Evolutionary conservation across 164 flowering plant species (phyloP).

Genomic region (Platanus orientalis): DNA sequence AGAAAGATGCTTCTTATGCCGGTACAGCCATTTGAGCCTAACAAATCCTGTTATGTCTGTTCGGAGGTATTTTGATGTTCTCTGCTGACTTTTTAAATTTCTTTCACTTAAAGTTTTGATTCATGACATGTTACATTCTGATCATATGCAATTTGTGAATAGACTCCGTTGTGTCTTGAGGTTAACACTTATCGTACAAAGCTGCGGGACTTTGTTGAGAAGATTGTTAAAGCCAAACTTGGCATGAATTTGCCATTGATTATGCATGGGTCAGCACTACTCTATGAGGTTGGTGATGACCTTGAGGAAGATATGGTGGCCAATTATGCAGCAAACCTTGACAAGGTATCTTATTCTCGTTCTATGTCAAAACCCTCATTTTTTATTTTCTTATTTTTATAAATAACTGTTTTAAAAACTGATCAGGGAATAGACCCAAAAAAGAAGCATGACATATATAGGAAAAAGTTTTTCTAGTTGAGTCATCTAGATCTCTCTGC

Average conservation of each 20-base stretch:
- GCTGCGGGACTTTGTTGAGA: constrained; percentile 84
- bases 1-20: constrained; percentile 92
- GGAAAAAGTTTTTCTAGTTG: too few species aligned
- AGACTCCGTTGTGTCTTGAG: constrained; percentile 84
- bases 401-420: too few species aligned
- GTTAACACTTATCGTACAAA: constrained; percentile 66
- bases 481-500: too few species aligned
- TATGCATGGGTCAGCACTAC: constrained; percentile 77
- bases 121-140: constrained; percentile 7
- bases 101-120: constrained; percentile 1
- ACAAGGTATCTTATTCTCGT: constrained; percentile 47
- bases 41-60: constrained; percentile 88
- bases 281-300: constrained; percentile 96
- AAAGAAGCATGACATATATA: too few species aligned
- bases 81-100: not conserved
- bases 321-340: constrained; percentile 72
- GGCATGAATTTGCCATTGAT: constrained; percentile 84
- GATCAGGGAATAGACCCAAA: too few species aligned
- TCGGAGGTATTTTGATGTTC: constrained; percentile 54
- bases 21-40: constrained; percentile 94
- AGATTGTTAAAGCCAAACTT: constrained; percentile 83
- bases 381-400: too few species aligned
- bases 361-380: too few species aligned
- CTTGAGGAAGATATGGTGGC: constrained; percentile 74
- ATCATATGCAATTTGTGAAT: constrained; percentile 16